Evolutionary conservation across 2,329 filamentous ascomycete species (phyloP), one percentile per base, ranked within the genome.

Genomic region (Aspergillus sp.): DNA sequence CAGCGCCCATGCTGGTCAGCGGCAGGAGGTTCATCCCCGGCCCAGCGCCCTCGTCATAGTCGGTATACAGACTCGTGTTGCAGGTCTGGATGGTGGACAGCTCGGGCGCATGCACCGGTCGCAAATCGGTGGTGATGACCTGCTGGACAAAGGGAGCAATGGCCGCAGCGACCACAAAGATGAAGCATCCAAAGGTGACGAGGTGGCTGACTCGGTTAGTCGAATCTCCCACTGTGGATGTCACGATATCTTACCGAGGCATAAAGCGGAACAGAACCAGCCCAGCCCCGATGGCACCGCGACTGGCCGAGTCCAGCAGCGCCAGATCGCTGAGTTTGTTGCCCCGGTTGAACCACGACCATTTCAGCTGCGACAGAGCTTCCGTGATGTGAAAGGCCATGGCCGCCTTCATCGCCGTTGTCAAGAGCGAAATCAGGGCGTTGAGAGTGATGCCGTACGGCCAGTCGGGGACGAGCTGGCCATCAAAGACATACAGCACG

Each of bases 71-170:
- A 28, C 50, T 53, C 3, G 47, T 47, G 34, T 54, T 56, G 46
- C 56, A 58, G 5, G 53, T 42, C 38, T 53, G 47, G 9, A 56
- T 51, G 7, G 49, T 55, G 9, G 50, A 44, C 11, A 27, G 38
- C 5, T 45, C 48, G 2, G 42, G 38, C 5, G 45, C 38, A 5
- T 49, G 43, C 11, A 60, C 39, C 4, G 50, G 41, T 37, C 52
- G 53, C 12, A 49, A 46, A 12, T 48, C 48, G 35, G 54, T 51
- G 10, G 46, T 40, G 38, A 64, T 49, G 5, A 60, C 51, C 37
- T 62, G 61, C 39, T 66, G 62, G 11, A 58, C 54, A 29, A 63
- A 59, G 9, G 62, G 60, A n/a, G 54, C 60, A 11, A 60, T 56
- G 3, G 52, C 56, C 6, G 58, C 45, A 8, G 54, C 52, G 6